Percentiles rank a stretch among this genome's conserved stretches.
phyloP scores from a whole-genome alignment of 2,329 filamentous ascomycete genomes.

The Teratosphaeria zuluensis region DNA sequence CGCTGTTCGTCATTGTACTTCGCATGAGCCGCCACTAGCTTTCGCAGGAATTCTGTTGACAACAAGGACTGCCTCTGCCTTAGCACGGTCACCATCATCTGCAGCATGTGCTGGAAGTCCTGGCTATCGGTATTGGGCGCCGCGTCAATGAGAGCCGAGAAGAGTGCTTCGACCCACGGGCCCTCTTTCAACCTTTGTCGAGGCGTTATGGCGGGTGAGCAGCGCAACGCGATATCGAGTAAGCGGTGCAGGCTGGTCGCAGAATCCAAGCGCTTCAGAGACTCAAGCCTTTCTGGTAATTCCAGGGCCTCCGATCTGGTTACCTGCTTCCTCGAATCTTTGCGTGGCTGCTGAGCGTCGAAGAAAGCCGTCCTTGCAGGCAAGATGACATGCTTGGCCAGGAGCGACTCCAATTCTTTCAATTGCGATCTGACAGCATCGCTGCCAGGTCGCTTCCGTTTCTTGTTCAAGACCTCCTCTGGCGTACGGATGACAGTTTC shows the following conservation, averaged over 20 bases:
- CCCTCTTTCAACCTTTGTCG: constrained; percentile 31
- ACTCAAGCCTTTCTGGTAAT: constrained; percentile 1
- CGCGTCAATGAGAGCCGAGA: constrained; percentile 27
- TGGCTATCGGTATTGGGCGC: constrained; percentile 7
- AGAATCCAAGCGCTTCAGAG: constrained; percentile 2
- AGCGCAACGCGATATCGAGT: constrained; percentile 33
- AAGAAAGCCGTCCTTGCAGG: constrained; percentile 32
- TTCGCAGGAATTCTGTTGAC: constrained; percentile 8
- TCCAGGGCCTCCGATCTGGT: background rate
- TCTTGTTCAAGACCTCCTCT: background rate
- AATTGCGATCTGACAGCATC: background rate
- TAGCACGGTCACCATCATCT: background rate
- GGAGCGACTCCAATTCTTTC: constrained; percentile 10
- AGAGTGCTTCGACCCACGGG: constrained; percentile 36
- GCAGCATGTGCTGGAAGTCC: constrained; percentile 10
- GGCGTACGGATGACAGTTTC: background rate
- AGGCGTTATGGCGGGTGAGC: constrained; percentile 30
- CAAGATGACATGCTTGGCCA: constrained; percentile 35
- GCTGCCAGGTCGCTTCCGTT: constrained; percentile 12
- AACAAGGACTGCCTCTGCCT: constrained; percentile 10
- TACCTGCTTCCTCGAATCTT: background rate
- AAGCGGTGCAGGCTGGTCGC: constrained; percentile 17
- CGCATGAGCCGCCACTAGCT: constrained; percentile 8
- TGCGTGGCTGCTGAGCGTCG: constrained; percentile 3
- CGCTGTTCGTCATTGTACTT: background rate